These are phyloP conservation scores for Diaporthe eres DNA, from an alignment of 2,329 filamentous ascomycete species.

Conservation along the genomic window DNA sequence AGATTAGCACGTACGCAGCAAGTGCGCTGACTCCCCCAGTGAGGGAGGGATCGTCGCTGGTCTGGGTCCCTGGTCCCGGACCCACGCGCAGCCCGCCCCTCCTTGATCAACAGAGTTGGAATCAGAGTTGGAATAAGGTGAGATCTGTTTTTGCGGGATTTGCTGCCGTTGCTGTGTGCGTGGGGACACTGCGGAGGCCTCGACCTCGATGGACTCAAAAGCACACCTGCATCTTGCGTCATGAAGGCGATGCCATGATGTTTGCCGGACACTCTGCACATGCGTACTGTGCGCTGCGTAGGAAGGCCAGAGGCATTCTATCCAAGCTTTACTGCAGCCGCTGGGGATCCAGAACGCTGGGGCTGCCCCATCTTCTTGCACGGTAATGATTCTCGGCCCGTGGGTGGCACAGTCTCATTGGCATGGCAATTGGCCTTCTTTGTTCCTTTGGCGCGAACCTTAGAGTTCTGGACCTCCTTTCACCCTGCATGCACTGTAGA, in stretches of 20 bases:
- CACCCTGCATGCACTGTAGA: constrained; percentile 24
- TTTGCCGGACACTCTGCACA: neutral
- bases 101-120: constrained; percentile 13
- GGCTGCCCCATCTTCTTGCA: constrained; percentile 13
- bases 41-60: constrained; percentile 24
- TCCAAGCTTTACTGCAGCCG: neutral
- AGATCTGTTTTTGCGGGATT: constrained; percentile 16
- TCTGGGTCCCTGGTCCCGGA: constrained; percentile 16
- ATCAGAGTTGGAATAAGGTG: constrained; percentile 30
- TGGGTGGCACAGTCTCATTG: constrained; percentile 18
- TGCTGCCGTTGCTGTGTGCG: neutral
- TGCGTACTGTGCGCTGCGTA: neutral
- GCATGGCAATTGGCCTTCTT: constrained; percentile 7
- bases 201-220: constrained; percentile 11
- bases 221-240: constrained; percentile 26
- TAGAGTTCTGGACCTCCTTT: constrained; percentile 13
- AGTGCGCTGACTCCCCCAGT: neutral
- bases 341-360: constrained; percentile 14
- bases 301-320: neutral
- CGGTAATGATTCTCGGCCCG: constrained; percentile 22
- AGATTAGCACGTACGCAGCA: constrained; percentile 3
- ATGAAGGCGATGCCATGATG: constrained; percentile 20
- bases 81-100: constrained; percentile 27
- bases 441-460: neutral
- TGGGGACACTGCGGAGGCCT: constrained; percentile 17